Evolutionary conservation across 768 basidiomycete species (phyloP).

Genomic region (Cystobasidiopsis lactophilus): DNA sequence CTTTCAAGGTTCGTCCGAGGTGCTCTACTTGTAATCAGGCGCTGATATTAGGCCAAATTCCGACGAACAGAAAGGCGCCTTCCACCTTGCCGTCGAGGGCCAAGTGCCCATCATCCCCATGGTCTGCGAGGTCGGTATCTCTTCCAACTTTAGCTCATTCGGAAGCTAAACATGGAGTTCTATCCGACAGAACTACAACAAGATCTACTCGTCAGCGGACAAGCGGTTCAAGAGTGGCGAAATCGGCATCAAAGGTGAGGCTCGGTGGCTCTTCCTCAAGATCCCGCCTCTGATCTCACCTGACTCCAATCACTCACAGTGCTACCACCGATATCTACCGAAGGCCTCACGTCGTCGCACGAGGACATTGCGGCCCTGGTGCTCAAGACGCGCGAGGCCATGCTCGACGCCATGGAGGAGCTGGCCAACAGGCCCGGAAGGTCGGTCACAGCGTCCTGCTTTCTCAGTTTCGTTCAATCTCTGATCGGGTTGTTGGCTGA

Average conservation of each 20-base stretch:
- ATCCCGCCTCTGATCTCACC: constrained; percentile 1
- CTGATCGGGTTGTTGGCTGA: too few species aligned
- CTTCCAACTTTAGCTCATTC: too few species aligned
- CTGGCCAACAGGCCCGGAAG: constrained; percentile 27
- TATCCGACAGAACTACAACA: constrained; percentile 89
- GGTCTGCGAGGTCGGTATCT: too few species aligned
- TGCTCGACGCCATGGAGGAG: constrained; percentile 54
- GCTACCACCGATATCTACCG: constrained; percentile 66
- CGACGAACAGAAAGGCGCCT: constrained; percentile 51
- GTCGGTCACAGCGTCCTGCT: neutral
- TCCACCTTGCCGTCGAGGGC: constrained; percentile 85
- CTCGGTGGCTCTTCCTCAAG: too few species aligned
- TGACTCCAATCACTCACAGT: constrained; percentile 32
- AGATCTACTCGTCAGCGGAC: constrained; percentile 34
- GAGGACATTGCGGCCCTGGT: constrained; percentile 47
- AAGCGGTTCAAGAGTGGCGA: constrained; percentile 42
- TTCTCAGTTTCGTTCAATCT: too few species aligned
- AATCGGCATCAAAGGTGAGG: constrained; percentile 59
- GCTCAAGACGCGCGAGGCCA: constrained; percentile 45
- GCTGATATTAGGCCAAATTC: neutral
- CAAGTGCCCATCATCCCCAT: constrained; percentile 74
- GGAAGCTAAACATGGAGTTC: too few species aligned
- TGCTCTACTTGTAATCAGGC: too few species aligned
- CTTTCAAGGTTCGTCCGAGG: constrained; percentile 43
- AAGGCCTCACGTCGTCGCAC: constrained; percentile 36